Evolutionary conservation across 83 land plant species (phyloP).

Genomic region (Picea abies): DNA sequence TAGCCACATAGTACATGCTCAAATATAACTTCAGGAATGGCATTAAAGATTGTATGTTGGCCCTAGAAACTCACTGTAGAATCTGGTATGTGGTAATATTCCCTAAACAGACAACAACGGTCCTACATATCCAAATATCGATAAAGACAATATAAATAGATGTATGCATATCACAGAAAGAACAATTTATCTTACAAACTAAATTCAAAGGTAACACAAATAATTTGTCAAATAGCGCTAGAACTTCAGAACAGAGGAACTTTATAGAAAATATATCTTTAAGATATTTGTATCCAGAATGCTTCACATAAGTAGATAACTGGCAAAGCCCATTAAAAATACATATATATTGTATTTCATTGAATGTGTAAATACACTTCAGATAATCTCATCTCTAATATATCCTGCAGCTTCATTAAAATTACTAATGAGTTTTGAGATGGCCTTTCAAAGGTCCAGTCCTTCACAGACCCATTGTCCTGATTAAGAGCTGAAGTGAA

Average conservation of each 20-base stretch:
- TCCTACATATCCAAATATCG: not conserved
- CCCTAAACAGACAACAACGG: too few relatives aligned
- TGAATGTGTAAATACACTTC: slow-evolving; percentile 11
- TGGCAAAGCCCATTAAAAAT: not conserved
- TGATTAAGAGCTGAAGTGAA: slow-evolving; percentile 15
- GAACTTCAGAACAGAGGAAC: not conserved
- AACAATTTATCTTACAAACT: not conserved
- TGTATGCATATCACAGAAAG: too few relatives aligned
- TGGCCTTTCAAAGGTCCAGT: slow-evolving; percentile 1
- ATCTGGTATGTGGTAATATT: not conserved
- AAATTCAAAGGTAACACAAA: not conserved
- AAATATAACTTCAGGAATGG: not conserved
- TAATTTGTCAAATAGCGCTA: not conserved
- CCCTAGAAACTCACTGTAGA: not conserved
- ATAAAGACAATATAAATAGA: not conserved
- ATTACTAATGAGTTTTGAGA: not conserved
- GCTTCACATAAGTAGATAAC: not conserved
- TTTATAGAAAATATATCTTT: not conserved
- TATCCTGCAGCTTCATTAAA: slow-evolving; percentile 11
- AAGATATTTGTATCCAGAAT: not conserved
- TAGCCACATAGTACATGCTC: not conserved
- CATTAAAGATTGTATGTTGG: not conserved
- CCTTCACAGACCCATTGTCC: slow-evolving; percentile 1
- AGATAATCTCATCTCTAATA: slow-evolving; percentile 10
- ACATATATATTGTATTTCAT: not conserved